Evolutionary conservation across 2,329 filamentous ascomycete genomes (phyloP), one percentile per base, ranked within the genome.

Genomic region (Colletotrichum musicola): DNA sequence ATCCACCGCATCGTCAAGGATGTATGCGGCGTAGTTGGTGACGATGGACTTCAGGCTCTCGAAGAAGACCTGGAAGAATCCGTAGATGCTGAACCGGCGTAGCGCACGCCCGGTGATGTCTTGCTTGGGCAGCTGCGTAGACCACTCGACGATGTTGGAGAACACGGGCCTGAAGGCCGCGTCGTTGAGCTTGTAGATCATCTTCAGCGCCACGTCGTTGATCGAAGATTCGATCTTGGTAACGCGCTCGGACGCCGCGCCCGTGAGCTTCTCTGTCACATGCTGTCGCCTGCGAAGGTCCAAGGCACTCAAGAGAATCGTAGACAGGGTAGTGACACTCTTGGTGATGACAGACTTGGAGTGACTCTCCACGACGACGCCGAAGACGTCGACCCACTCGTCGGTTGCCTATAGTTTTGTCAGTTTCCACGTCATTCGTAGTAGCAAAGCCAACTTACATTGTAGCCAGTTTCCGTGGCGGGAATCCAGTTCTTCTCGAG

Each of bases 111-210:
- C 90, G 25, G 81, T 73, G 14, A 77, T 77, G 74, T 94, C 90
- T 68, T 86, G 87, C 81, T 90, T 90, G 18, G 90, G 81, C 51
- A 92, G 79, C 2, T 84, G 82, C 18, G 84, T 85, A 0, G 92
- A 88, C 92, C 95, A 98, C 65, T 97, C 93, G 53, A 97, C 85
- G n/a, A 98, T 83, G 72, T 92, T 89, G 16, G 90, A 87, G 82
- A 98, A 99, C 71, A 99, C 90, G 1, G 96, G 97, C 13, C 95
- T 88, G 89, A 99, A 99, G 0, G 92, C 90, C 1, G 92, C 91
- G 77, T 99, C 96, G 81, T 98, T 98, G 70, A 99, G 88, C 84
- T 98, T 98, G 84, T 97, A 94, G 62, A 97, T 92, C 90, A 98
- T 96, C 79, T 94, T 93, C 68, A 99, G 88, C 0, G 91, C 89